These are phyloP conservation scores for Lachancea waltii DNA, from an alignment of 805 yeast genomes.

Conservation along the genomic window DNA sequence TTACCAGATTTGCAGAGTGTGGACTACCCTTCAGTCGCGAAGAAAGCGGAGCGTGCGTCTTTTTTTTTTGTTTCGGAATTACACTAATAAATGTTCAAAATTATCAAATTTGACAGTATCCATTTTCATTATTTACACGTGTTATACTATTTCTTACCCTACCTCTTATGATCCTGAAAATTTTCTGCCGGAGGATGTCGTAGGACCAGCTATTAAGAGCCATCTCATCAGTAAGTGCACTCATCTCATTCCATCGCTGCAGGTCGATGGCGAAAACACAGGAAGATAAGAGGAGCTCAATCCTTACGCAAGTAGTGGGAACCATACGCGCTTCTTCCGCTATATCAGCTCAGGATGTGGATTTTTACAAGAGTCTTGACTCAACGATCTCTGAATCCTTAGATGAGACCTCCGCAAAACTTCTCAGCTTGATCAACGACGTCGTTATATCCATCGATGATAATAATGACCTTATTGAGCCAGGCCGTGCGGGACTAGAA, in stretches of 20 bases:
- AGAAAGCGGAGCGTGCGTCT: no score
- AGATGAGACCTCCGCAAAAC: conserved; percentile 35
- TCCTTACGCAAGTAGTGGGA: conserved; percentile 44
- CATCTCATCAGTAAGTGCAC: not conserved
- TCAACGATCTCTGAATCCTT: conserved; percentile 36
- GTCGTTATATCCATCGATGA: conserved; percentile 37
- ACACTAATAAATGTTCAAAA: no score
- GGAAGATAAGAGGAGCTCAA: conserved; percentile 25
- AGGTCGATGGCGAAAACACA: conserved; percentile 37
- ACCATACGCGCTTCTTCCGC: conserved; percentile 62
- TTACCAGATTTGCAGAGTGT: no score
- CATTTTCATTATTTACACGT: no score
- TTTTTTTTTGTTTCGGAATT: no score
- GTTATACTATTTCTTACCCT: no score
- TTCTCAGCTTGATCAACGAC: conserved; percentile 43
- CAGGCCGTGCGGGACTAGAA: conserved; percentile 39
- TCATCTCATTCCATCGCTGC: no score
- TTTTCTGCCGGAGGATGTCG: no score
- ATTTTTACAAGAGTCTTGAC: conserved; percentile 63
- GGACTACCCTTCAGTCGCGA: no score
- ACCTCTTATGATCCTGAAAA: no score
- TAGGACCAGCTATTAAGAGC: no score
- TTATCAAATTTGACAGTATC: no score
- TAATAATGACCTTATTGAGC: conserved; percentile 21
- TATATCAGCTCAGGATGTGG: conserved; percentile 73